Conservation (phyloP, 106 monocot genomes). For the Amphibolis antarctica region DNA sequence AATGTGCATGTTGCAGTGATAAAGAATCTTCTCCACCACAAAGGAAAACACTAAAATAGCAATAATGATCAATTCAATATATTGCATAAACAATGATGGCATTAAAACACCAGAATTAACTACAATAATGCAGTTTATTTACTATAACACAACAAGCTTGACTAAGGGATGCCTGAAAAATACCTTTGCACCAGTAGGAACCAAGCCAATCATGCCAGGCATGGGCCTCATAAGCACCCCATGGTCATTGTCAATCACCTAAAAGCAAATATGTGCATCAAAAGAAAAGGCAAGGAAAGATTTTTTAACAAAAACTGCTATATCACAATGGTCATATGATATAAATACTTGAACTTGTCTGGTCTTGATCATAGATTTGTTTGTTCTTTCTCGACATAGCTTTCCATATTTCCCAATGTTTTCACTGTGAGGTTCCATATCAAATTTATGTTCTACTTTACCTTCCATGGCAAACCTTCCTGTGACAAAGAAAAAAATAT, state of each 20-base stretch:
- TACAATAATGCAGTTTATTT: no score
- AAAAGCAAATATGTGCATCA: background rate
- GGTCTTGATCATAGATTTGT: constrained; percentile 71
- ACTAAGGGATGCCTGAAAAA: background rate
- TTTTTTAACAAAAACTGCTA: constrained; percentile 3
- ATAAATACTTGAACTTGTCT: constrained; percentile 74
- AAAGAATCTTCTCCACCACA: no score
- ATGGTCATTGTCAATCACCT: constrained; percentile 74
- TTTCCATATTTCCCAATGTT: constrained; percentile 74
- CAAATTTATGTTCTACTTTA: constrained; percentile 96
- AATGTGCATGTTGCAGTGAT: no score
- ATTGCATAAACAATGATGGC: no score
- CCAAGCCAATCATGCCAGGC: constrained; percentile 88
- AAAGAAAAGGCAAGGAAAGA: background rate
- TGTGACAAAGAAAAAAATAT: constrained; percentile 11
- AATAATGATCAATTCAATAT: no score
- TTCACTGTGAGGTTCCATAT: constrained; percentile 96
- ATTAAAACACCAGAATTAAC: no score
- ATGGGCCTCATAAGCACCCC: constrained; percentile 84
- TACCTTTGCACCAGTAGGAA: constrained; percentile 85
- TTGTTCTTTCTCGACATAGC: constrained; percentile 92
- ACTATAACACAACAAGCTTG: no score
- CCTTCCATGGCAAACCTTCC: constrained; percentile 82
- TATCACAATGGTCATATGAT: background rate
- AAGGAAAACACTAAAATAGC: no score